Percentiles rank a stretch among this genome's conserved stretches.
Evolutionary conservation across 768 basidiomycete genomes (phyloP).

Genomic region (Mycena haematopus): DNA sequence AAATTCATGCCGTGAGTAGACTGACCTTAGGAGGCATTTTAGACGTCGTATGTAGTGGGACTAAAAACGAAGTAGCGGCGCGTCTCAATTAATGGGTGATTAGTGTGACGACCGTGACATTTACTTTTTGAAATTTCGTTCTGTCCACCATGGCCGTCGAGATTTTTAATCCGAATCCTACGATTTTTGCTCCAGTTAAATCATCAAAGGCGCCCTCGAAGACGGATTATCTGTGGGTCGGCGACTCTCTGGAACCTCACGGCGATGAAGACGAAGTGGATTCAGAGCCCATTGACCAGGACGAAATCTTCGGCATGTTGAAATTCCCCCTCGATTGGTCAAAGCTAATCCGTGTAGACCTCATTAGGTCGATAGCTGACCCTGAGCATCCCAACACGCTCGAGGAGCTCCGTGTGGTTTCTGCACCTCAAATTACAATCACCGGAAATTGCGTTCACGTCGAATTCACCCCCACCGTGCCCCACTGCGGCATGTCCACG

Average conservation of each 20-base stretch:
- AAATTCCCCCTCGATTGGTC: background rate
- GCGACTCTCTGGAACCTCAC: constrained; percentile 49
- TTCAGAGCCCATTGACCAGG: constrained; percentile 76
- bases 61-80: background rate
- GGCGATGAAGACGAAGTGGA: constrained; percentile 55
- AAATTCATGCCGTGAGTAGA: background rate
- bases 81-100: constrained; percentile 11
- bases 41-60: constrained; percentile 1
- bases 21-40: constrained; percentile 48
- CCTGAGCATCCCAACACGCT: constrained; percentile 95
- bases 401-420: constrained; percentile 95
- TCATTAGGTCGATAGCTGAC: constrained; percentile 91
- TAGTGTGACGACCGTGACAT: constrained; percentile 9
- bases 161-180: constrained; percentile 91
- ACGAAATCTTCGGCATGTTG: constrained; percentile 87
- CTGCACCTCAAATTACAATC: constrained; percentile 77
- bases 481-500: constrained; percentile 97
- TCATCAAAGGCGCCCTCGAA: constrained; percentile 48
- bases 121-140: no score
- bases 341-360: constrained; percentile 57
- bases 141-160: constrained; percentile 55
- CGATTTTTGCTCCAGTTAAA: constrained; percentile 62
- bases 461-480: constrained; percentile 97
- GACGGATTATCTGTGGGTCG: constrained; percentile 67
- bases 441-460: constrained; percentile 73